Evolutionary conservation across 2,329 filamentous ascomycete genomes (phyloP).

Genomic region (Lasiodiplodia theobromae): DNA sequence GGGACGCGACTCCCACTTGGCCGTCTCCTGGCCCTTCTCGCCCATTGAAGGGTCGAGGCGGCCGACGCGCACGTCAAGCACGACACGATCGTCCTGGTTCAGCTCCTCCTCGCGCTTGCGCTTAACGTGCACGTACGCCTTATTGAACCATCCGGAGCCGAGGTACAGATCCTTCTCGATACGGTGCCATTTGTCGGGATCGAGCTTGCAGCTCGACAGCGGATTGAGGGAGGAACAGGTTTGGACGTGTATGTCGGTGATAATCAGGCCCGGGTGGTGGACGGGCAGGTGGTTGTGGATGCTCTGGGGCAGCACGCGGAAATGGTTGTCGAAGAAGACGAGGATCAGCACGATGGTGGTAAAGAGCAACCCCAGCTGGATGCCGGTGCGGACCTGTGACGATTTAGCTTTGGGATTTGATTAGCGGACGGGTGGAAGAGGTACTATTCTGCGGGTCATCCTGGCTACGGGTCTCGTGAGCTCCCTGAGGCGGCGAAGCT

Average conservation of each 20-base stretch:
- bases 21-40: constrained; percentile 63
- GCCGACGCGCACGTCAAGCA: constrained; percentile 79
- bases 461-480: constrained; percentile 30
- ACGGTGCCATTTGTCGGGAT: constrained; percentile 77
- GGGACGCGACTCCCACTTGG: constrained; percentile 78
- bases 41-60: constrained; percentile 71
- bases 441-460: constrained; percentile 51
- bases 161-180: constrained; percentile 91
- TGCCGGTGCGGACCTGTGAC: constrained; percentile 64
- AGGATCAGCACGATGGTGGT: constrained; percentile 71
- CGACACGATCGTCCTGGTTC: constrained; percentile 73
- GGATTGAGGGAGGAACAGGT: constrained; percentile 77
- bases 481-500: constrained; percentile 21
- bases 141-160: constrained; percentile 73
- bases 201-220: constrained; percentile 78
- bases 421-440: constrained; percentile 30
- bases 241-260: constrained; percentile 83
- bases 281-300: constrained; percentile 85
- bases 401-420: constrained; percentile 22
- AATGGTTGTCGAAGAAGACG: constrained; percentile 86
- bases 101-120: constrained; percentile 88
- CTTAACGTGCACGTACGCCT: constrained; percentile 81
- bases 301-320: constrained; percentile 81
- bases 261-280: constrained; percentile 82
- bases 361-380: constrained; percentile 75